phyloP scores from a whole-genome alignment of 495 filamentous ascomycete genomes.

The Immersiella caudata region DNA sequence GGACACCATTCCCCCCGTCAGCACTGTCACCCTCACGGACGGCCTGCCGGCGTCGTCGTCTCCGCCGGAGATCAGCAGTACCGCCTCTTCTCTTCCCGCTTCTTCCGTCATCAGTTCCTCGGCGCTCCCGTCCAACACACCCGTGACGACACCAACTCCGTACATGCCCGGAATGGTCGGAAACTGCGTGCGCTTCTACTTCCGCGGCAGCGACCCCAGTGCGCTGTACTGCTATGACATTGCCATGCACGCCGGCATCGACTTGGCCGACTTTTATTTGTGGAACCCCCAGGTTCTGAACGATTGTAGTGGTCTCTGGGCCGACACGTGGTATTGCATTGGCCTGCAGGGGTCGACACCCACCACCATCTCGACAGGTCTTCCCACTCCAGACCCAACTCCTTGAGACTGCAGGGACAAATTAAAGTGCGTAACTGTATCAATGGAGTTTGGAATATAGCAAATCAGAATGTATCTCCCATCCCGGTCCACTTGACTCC shows the following conservation, averaged over 20 bases:
- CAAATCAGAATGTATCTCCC: not conserved
- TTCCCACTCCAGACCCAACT: not conserved
- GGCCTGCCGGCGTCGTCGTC: not conserved
- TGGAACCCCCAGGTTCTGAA: not conserved
- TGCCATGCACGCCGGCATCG: conserved; percentile 2
- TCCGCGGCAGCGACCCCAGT: not conserved
- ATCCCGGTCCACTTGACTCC: not conserved
- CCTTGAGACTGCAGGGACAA: not conserved
- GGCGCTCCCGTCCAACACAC: no score
- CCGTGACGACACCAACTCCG: not conserved
- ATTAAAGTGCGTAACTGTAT: not conserved
- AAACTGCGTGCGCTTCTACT: not conserved
- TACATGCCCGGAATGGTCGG: not conserved
- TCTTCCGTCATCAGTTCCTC: not conserved
- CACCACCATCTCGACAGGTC: not conserved
- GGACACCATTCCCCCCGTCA: not conserved
- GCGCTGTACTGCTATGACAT: no score
- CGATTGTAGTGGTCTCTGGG: not conserved
- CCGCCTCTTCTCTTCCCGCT: not conserved
- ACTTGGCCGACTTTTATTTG: conserved; percentile 8
- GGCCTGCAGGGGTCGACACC: not conserved
- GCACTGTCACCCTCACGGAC: not conserved
- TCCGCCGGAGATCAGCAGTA: not conserved
- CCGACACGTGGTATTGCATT: not conserved
- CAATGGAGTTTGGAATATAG: conserved; percentile 8